A percentile compares a stretch with the other conserved stretches of the same genome.
These are phyloP conservation scores for Ophiorrhiza pumila DNA, from an alignment of 257 asterid genomes.

Conservation along the genomic window DNA sequence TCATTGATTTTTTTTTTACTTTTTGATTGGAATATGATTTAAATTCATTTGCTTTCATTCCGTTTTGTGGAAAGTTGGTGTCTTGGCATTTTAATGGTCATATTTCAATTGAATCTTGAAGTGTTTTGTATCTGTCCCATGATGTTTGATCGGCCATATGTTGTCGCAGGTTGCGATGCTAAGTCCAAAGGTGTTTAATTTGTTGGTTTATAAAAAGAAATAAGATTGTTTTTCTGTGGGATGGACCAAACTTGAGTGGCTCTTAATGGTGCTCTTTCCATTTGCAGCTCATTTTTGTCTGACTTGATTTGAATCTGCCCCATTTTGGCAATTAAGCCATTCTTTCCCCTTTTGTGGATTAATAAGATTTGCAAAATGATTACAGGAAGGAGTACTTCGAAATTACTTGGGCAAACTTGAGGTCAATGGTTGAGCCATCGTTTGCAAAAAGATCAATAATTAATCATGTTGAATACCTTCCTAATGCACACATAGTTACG, in stretches of 20 bases:
- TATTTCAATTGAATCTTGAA: background rate
- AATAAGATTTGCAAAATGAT: background rate
- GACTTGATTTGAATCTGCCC: background rate
- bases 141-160: background rate
- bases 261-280: background rate
- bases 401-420: slow-evolving; percentile 78
- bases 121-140: background rate
- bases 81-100: background rate
- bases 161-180: background rate
- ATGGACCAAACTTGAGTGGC: background rate
- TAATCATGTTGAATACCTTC: slow-evolving; percentile 67
- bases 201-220: background rate
- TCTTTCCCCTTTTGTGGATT: background rate
- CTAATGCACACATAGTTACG: slow-evolving; percentile 48
- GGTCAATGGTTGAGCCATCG: slow-evolving; percentile 80
- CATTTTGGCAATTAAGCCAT: background rate
- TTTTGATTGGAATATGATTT: background rate
- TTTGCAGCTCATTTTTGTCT: background rate
- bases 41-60: background rate
- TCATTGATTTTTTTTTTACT: background rate
- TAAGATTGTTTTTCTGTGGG: background rate
- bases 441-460: slow-evolving; percentile 69
- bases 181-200: background rate
- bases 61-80: background rate
- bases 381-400: slow-evolving; percentile 83